phyloP scores from a whole-genome alignment of 345 rosid genomes.

The Eucalyptus sideroxylon region DNA sequence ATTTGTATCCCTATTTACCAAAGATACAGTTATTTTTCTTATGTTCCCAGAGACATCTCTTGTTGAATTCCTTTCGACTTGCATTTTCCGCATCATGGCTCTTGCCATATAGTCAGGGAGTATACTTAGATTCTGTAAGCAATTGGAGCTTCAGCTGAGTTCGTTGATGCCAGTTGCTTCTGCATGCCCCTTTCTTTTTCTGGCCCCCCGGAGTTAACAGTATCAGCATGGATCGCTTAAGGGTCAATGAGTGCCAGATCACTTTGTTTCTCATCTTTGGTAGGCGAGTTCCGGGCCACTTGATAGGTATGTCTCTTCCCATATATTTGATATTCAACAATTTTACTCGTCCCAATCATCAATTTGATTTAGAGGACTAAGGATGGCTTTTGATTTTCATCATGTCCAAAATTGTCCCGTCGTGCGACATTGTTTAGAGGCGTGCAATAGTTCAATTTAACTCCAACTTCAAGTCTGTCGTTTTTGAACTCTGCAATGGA shows the following conservation, averaged over 20 bases:
- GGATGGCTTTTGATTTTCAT: neutral
- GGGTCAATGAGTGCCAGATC: neutral
- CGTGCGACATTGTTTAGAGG: neutral
- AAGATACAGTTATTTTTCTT: neutral
- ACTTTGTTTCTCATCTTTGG: neutral
- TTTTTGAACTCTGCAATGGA: neutral
- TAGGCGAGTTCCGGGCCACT: neutral
- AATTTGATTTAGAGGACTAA: neutral
- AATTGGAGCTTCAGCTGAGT: neutral
- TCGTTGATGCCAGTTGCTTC: neutral
- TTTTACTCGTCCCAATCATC: neutral
- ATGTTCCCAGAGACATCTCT: neutral
- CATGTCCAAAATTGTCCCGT: neutral
- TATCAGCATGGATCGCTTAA: neutral
- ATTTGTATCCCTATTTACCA: neutral
- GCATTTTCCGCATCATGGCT: neutral
- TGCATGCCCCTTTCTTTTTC: neutral
- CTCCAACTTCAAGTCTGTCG: neutral
- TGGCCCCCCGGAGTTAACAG: neutral
- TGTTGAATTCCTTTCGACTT: neutral
- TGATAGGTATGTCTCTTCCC: neutral
- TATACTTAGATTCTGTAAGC: neutral
- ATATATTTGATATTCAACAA: neutral
- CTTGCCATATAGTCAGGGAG: neutral
- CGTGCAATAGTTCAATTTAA: neutral